Evolutionary conservation across 2,329 filamentous ascomycete genomes (phyloP).

Genomic region (Penicillium sp.): DNA sequence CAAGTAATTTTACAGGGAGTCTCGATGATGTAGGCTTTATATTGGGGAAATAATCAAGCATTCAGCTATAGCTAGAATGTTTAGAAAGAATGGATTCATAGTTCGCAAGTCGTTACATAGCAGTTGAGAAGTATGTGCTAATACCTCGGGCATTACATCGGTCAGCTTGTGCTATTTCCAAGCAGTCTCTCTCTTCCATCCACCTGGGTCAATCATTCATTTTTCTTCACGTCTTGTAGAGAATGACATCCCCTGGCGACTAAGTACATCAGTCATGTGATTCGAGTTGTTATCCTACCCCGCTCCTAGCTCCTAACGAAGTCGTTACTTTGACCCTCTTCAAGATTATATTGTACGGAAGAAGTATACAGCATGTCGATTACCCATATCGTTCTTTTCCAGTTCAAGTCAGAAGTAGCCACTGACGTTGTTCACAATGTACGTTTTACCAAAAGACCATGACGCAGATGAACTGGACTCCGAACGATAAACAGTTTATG

Average conservation of each 20-base stretch:
- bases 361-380: constrained; percentile 54
- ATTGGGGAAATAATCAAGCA: background rate
- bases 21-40: background rate
- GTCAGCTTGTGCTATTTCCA: background rate
- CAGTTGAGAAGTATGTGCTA: background rate
- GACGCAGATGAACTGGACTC: background rate
- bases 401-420: constrained; percentile 57
- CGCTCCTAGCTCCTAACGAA: background rate
- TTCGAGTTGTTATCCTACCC: background rate
- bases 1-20: background rate
- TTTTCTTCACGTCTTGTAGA: background rate
- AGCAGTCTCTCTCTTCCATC: background rate
- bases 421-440: constrained; percentile 57
- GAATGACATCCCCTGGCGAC: background rate
- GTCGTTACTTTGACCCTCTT: background rate
- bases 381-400: constrained; percentile 67
- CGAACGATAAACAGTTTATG: background rate
- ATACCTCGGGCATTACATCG: background rate
- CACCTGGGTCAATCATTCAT: background rate
- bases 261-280: background rate
- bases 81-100: background rate
- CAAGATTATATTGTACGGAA: background rate
- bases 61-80: too few relatives aligned
- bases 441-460: constrained; percentile 23
- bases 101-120: background rate